Evolutionary conservation across 495 filamentous ascomycete species (phyloP).

Genomic region (Chaetomium tenue): DNA sequence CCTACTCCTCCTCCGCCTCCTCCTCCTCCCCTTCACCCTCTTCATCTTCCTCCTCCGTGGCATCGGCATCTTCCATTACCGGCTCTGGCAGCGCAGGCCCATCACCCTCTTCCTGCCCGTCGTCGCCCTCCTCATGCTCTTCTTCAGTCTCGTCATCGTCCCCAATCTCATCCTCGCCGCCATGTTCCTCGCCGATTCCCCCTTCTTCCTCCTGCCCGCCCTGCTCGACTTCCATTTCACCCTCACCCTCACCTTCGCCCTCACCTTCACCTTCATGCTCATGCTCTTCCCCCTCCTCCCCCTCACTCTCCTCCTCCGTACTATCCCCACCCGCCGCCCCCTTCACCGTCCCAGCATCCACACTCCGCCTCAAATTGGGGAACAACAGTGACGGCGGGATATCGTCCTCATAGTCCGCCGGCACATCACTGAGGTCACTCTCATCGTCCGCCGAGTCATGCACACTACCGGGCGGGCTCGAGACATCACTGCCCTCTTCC

Average conservation of each 20-base stretch:
- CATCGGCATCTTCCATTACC: neutral
- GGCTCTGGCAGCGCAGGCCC: neutral
- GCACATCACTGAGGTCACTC: constrained; percentile 73
- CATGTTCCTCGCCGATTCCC: constrained; percentile 29
- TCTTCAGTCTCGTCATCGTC: constrained; percentile 18
- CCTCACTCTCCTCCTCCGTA: constrained; percentile 25
- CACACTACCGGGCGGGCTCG: constrained; percentile 55
- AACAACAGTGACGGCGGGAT: constrained; percentile 47
- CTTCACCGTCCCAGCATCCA: constrained; percentile 27
- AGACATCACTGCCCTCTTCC: constrained; percentile 34
- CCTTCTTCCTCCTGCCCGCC: constrained; percentile 21
- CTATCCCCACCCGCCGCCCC: constrained; percentile 19
- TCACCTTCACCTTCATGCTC: constrained; percentile 31
- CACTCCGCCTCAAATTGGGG: constrained; percentile 44
- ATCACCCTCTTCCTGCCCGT: neutral
- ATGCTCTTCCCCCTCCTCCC: constrained; percentile 33
- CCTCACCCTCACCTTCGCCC: constrained; percentile 24
- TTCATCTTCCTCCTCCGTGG: constrained; percentile 7
- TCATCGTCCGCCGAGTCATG: constrained; percentile 79
- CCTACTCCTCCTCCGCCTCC: neutral
- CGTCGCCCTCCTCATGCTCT: constrained; percentile 16
- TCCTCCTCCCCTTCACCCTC: neutral
- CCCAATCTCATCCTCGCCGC: constrained; percentile 17
- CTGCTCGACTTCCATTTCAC: constrained; percentile 20
- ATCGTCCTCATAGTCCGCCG: constrained; percentile 51